Conservation (phyloP, 78 protist species). For the Dictyostelium citrinum region DNA sequence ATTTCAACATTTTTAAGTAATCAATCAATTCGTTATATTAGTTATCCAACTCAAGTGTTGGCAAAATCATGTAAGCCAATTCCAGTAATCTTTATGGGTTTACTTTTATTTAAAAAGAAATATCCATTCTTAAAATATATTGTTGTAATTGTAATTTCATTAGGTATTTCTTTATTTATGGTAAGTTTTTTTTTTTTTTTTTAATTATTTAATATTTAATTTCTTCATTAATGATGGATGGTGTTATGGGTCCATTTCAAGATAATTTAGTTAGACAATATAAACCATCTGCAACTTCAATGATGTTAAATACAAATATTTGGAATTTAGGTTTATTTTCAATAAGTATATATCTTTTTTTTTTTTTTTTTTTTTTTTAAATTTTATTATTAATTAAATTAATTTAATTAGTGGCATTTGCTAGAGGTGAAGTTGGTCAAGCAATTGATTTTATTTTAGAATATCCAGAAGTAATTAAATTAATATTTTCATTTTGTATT, state of each 20-base stretch:
- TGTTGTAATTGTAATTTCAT: constrained; percentile 25
- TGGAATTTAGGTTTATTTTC: constrained; percentile 46
- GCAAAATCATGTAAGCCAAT: constrained; percentile 78
- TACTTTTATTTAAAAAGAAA: constrained; percentile 10
- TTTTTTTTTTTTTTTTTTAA: not conserved
- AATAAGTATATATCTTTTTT: not conserved
- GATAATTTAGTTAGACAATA: constrained; percentile 39
- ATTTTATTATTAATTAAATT: too few relatives aligned
- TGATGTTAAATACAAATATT: constrained; percentile 67
- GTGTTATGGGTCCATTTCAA: constrained; percentile 67
- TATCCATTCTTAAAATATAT: constrained; percentile 20
- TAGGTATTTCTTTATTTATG: constrained; percentile 65
- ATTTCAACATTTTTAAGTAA: constrained; percentile 47
- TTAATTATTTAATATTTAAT: not conserved
- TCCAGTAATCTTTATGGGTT: constrained; percentile 67
- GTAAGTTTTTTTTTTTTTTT: not conserved
- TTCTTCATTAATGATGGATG: constrained; percentile 50
- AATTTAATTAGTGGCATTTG: not conserved
- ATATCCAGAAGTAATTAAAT: constrained; percentile 17
- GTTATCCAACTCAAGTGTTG: constrained; percentile 69
- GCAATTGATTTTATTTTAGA: constrained; percentile 17
- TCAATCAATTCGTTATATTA: constrained; percentile 38
- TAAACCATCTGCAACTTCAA: constrained; percentile 41
- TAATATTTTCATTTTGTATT: constrained; percentile 29
- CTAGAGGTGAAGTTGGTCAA: constrained; percentile 32